Evolutionary conservation across 1,284 basidiomycete genomes (phyloP), one percentile per base, ranked within the genome.

Genomic region (Leccinum solheimii): DNA sequence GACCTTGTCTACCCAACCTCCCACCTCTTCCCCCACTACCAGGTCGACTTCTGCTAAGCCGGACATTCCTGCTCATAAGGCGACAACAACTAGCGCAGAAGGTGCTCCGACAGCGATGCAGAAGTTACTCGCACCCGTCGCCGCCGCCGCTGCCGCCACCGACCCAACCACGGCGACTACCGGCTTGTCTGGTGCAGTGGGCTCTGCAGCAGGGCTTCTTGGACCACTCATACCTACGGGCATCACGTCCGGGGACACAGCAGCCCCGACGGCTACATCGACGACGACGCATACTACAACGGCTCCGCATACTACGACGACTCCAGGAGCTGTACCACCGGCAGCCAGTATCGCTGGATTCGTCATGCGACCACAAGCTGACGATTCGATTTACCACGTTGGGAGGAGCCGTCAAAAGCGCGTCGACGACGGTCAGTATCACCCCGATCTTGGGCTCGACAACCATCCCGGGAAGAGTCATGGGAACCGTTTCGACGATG

Each of bases 351-450:
- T 59, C 23, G 8, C 34, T 14, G 52, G 26, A 21, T 38, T 40
- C 9, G 5, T 23, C 38, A 50, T 7, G 13, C 60, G 56, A 54
- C 55, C 66, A 23, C 32, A 40, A 30, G 40, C 30, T 30, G 48
- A 60, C 27, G 26, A 55, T 34, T 26, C 43, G 21, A 54, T 55
- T 45, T 36, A 57, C 50, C 57, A 21, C 40, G 27, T 56, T 27
- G 50, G 43, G 10, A 43, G 27, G 36, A 60, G 13, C 5, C 61
- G 14, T 23, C 56, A 51, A 45, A 55, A 63, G 34, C 59, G 57
- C 19, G 55, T 26, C 19, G 62, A 67, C 19, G 55, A 66, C 9
- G 65, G 55, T 19, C 45, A 51, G 27, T 62, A 66, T 27, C 26
- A 51, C 26, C 14, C 26, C 16, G 49, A 27, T 51, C 49, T 27